These are phyloP conservation scores for Fusarium coicis DNA, from an alignment of 2,329 filamentous ascomycete genomes.

Conservation along the genomic window DNA sequence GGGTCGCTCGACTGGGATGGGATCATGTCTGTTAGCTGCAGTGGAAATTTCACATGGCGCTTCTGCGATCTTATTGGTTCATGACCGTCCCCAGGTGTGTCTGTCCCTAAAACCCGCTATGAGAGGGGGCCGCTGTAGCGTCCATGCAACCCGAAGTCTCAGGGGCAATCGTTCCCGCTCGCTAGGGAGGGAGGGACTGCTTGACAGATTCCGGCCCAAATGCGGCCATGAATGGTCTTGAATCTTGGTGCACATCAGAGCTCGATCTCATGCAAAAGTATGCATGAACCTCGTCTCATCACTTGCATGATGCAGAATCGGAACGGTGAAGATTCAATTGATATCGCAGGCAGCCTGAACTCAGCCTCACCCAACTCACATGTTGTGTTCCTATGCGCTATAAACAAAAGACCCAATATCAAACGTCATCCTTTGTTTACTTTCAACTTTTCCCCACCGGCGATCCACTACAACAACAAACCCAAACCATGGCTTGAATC, in stretches of 20 bases:
- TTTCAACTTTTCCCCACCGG: constrained; percentile 29
- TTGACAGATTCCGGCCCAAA: constrained; percentile 29
- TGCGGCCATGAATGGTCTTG: constrained; percentile 9
- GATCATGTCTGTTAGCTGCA: constrained; percentile 29
- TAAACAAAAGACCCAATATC: constrained; percentile 31
- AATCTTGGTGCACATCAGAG: constrained; percentile 24
- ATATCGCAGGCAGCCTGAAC: not conserved
- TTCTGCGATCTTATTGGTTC: constrained; percentile 18
- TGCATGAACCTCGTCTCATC: constrained; percentile 32
- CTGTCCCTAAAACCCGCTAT: constrained; percentile 27
- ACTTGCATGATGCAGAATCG: constrained; percentile 21
- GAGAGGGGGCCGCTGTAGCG: constrained; percentile 25
- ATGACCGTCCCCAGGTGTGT: constrained; percentile 12
- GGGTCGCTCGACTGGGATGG: constrained; percentile 34
- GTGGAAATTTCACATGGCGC: constrained; percentile 29
- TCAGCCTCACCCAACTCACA: not conserved
- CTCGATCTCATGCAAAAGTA: constrained; percentile 30
- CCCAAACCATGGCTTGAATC: constrained; percentile 15
- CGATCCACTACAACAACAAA: constrained; percentile 31
- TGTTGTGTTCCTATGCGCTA: constrained; percentile 20
- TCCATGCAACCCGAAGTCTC: constrained; percentile 13
- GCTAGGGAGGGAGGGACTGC: constrained; percentile 6
- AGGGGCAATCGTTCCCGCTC: constrained; percentile 22
- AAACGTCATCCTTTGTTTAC: constrained; percentile 44
- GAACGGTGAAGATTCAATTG: constrained; percentile 5